Evolutionary conservation across 768 basidiomycete genomes (phyloP), one percentile per base, ranked within the genome.

Genomic region (Kockovaella imperatae): DNA sequence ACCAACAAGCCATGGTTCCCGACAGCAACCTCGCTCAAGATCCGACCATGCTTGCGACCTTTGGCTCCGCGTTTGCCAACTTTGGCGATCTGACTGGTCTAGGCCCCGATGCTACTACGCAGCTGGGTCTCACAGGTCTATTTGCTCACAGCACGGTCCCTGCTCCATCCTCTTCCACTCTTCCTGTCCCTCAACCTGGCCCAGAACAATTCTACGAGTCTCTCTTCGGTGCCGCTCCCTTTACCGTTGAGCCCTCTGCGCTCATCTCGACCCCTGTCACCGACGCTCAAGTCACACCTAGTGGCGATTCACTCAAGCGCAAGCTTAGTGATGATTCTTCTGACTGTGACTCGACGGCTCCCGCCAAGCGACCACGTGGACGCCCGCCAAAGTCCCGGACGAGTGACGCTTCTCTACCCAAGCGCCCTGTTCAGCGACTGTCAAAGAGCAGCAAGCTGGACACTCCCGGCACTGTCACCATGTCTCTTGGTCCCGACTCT

Each of bases 41-140:
- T 42, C 47, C 53, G 31, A 63, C 61, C 34, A 63, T 63, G 57
- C 40, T 41, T 20, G 29, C 51, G 30, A 63, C 58, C 5, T 63
- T 63, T 24, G 60, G 60, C 44, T 28, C 50, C 13, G 42, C 20
- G n/a, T 61, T 50, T 23, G 54, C 52, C 25, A 47, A 53, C 30
- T 60, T 60, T 26, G 59, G 59, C 21, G 35, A 40, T 38, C 36
- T 52, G 47, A 52, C 50, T 13, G 55, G 47, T 28, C 48, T 57
- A 11, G 55, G 51, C 43, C 43, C 46, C 25, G 47, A 50, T 42
- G 60, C 60, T 45, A 53, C 56, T 26, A 50, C 46, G 20, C 47
- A 53, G 14, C 49, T 56, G 18, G 55, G 52, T 42, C 42, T 60
- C 35, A 49, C 54, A n/a, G n/a, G n/a, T n/a, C 47, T 47, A 56